Percentiles rank a stretch among this genome's conserved stretches.
Conservation (phyloP, 805 yeast species). For the Wickerhamomyces chambardii region DNA sequence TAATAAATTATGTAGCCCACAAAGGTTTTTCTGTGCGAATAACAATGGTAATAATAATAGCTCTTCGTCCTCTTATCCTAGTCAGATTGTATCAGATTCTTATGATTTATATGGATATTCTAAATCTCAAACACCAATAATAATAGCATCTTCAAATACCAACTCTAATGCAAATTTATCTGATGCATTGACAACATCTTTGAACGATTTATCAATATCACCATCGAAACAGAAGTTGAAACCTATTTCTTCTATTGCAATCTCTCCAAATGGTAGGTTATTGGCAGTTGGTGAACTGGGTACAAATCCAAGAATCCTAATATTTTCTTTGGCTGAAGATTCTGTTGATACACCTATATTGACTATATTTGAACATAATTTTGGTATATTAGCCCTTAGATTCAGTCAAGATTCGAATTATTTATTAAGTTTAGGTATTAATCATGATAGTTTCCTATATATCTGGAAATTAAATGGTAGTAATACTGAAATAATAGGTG, state of each 20-base stretch:
- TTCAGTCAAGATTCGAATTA: slow-evolving; percentile 51
- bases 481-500: slow-evolving; percentile 29
- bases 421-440: slow-evolving; percentile 55
- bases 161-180: not conserved
- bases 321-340: slow-evolving; percentile 48
- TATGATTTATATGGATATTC: not conserved
- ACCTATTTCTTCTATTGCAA: slow-evolving; percentile 45
- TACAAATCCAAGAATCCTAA: slow-evolving; percentile 53
- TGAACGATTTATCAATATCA: slow-evolving; percentile 6
- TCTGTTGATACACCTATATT: slow-evolving; percentile 40
- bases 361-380: slow-evolving; percentile 51
- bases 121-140: slow-evolving; percentile 1
- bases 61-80: not conserved
- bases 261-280: slow-evolving; percentile 42
- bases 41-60: slow-evolving; percentile 4
- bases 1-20: slow-evolving; percentile 17
- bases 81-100: not conserved
- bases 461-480: slow-evolving; percentile 42
- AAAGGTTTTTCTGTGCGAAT: slow-evolving; percentile 46
- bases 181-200: not conserved
- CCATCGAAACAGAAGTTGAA: slow-evolving; percentile 30
- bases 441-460: slow-evolving; percentile 60
- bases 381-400: slow-evolving; percentile 45
- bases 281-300: slow-evolving; percentile 70
- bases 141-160: slow-evolving; percentile 1